phyloP scores from a whole-genome alignment of 345 rosid species.

The Bretschneidera sinensis region DNA sequence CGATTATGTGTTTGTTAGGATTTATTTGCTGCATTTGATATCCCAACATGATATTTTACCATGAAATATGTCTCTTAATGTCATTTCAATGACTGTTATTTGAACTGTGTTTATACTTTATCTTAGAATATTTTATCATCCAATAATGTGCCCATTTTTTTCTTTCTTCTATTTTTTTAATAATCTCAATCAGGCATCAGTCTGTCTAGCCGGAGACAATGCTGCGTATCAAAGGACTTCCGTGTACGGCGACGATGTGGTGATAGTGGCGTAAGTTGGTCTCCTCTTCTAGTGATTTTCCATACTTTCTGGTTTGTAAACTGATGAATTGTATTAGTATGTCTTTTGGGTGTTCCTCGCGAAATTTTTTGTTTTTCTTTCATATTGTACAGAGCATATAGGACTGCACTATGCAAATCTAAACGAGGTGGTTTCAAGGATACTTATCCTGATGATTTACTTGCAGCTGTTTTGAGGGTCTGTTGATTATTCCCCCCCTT shows the following conservation, averaged over 20 bases:
- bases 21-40: background rate
- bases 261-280: slow-evolving; percentile 74
- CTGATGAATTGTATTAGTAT: background rate
- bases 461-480: slow-evolving; percentile 80
- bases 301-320: background rate
- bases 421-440: slow-evolving; percentile 93
- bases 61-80: no score
- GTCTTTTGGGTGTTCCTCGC: background rate
- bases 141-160: background rate
- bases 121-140: background rate
- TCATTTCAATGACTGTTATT: background rate
- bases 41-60: no score
- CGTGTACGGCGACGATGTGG: slow-evolving; percentile 78
- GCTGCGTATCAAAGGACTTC: slow-evolving; percentile 80
- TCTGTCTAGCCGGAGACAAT: slow-evolving; percentile 87
- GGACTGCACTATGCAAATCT: slow-evolving; percentile 80
- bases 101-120: background rate
- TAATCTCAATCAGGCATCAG: slow-evolving; percentile 45
- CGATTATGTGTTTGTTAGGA: background rate
- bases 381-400: slow-evolving; percentile 51
- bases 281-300: background rate
- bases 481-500: slow-evolving; percentile 1
- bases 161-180: background rate
- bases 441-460: slow-evolving; percentile 79
- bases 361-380: background rate